phyloP scores from a whole-genome alignment of 2,329 filamentous ascomycete genomes.

The Anthostomella pinea region DNA sequence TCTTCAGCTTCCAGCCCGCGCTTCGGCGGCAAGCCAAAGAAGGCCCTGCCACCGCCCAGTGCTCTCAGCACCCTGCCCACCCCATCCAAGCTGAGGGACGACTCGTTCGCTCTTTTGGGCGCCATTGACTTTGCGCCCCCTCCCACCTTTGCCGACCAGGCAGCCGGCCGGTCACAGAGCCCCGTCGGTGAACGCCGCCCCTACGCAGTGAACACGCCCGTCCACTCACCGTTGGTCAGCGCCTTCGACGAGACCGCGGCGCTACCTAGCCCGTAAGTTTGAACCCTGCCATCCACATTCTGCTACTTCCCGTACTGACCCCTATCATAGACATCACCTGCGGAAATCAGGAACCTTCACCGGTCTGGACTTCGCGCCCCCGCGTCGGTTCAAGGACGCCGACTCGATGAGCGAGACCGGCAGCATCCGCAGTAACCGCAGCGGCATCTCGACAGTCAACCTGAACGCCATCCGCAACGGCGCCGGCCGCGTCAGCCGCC shows the following conservation, averaged over 20 bases:
- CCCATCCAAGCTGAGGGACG: slow-evolving; percentile 79
- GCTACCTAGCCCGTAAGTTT: slow-evolving; percentile 86
- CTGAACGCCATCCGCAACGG: slow-evolving; percentile 72
- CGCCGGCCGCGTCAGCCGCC: slow-evolving; percentile 80
- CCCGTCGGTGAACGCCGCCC: slow-evolving; percentile 63
- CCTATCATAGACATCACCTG: slow-evolving; percentile 59
- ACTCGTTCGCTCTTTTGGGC: slow-evolving; percentile 65
- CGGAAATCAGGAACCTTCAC: slow-evolving; percentile 79
- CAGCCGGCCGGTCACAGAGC: slow-evolving; percentile 65
- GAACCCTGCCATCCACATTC: background rate
- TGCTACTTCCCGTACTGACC: slow-evolving; percentile 3
- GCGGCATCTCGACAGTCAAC: slow-evolving; percentile 70
- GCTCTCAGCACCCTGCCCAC: slow-evolving; percentile 77
- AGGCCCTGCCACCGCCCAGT: slow-evolving; percentile 65
- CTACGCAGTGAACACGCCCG: slow-evolving; percentile 70
- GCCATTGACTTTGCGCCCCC: slow-evolving; percentile 87
- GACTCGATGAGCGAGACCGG: slow-evolving; percentile 63
- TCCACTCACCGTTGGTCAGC: slow-evolving; percentile 75
- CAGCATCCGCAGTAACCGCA: slow-evolving; percentile 69
- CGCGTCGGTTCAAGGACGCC: slow-evolving; percentile 66
- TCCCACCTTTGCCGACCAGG: slow-evolving; percentile 61
- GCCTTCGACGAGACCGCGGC: slow-evolving; percentile 82
- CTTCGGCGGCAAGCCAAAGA: slow-evolving; percentile 36
- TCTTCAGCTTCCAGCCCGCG: slow-evolving; percentile 47
- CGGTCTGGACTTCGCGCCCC: slow-evolving; percentile 75